These are phyloP conservation scores for Isochrysis galbana DNA, from an alignment of 78 protist species.

Conservation along the genomic window DNA sequence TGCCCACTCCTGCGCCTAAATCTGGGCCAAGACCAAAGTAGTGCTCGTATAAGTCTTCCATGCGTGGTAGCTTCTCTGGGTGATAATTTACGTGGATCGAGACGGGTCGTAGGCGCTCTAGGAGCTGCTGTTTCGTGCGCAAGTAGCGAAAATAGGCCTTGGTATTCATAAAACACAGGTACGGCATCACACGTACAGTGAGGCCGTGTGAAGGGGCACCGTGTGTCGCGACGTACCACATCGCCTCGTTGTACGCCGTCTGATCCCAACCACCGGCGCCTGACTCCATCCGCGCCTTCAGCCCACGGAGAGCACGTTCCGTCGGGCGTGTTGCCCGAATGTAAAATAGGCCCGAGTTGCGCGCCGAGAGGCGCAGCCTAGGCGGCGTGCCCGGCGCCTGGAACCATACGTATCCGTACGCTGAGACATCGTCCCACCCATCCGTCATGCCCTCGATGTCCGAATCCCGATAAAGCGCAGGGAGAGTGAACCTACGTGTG, in stretches of 20 bases:
- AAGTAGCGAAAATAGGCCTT: neutral
- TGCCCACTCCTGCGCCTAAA: neutral
- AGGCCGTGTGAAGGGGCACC: neutral
- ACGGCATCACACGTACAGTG: neutral
- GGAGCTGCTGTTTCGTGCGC: neutral
- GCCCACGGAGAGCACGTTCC: neutral
- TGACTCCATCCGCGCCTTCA: neutral
- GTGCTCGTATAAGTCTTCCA: neutral
- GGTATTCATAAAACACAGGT: neutral
- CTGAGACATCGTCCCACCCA: neutral
- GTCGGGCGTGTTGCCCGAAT: neutral
- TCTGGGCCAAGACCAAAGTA: neutral
- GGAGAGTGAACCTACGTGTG: neutral
- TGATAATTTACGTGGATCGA: conserved; percentile 1
- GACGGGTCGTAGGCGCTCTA: neutral
- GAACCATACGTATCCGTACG: neutral
- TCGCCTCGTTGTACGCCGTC: conserved; percentile 14
- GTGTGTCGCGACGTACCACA: neutral
- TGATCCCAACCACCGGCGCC: conserved; percentile 3
- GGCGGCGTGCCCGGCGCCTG: neutral
- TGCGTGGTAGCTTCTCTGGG: conserved; percentile 16
- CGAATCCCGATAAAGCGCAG: neutral
- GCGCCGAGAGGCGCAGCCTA: neutral
- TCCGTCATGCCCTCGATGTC: conserved; percentile 28
- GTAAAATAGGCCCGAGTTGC: conserved; percentile 7